Conservation (phyloP, 2,329 filamentous ascomycete species). For the Myriangium duriaei region DNA sequence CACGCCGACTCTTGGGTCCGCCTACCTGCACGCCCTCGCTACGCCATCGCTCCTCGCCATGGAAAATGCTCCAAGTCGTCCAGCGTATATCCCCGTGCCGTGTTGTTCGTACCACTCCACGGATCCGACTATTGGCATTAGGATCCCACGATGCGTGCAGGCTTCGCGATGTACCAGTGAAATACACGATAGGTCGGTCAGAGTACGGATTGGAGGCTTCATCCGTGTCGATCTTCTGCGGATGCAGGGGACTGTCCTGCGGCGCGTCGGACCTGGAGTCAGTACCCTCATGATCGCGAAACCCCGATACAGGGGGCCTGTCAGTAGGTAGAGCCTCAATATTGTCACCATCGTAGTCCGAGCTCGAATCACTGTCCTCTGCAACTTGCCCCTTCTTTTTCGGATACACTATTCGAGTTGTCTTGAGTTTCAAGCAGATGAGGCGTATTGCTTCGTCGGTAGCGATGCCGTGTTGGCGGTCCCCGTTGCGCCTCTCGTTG, state of each 20-base stretch:
- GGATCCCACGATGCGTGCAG: constrained; percentile 55
- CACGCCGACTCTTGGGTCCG: constrained; percentile 50
- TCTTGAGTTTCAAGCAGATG: constrained; percentile 54
- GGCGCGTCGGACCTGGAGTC: not conserved
- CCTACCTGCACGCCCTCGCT: constrained; percentile 66
- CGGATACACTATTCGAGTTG: constrained; percentile 47
- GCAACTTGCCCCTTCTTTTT: constrained; percentile 37
- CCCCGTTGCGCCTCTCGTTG: constrained; percentile 22
- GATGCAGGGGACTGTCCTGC: not conserved
- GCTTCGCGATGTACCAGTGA: constrained; percentile 48
- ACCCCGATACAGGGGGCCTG: not conserved
- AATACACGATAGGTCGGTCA: constrained; percentile 52
- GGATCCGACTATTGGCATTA: constrained; percentile 53
- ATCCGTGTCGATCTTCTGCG: not conserved
- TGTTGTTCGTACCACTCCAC: constrained; percentile 53
- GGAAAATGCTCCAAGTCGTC: constrained; percentile 55
- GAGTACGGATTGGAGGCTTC: constrained; percentile 1
- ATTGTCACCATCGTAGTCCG: constrained; percentile 4
- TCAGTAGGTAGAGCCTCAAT: too few species aligned
- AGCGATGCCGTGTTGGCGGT: constrained; percentile 35
- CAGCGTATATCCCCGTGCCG: constrained; percentile 60
- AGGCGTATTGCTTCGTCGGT: constrained; percentile 56
- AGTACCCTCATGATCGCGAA: too few species aligned
- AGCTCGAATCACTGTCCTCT: constrained; percentile 19
- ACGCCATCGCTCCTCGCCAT: constrained; percentile 58